phyloP scores from a whole-genome alignment of 352 stramenopile genomes.

The Elongisporangium undulatum region DNA sequence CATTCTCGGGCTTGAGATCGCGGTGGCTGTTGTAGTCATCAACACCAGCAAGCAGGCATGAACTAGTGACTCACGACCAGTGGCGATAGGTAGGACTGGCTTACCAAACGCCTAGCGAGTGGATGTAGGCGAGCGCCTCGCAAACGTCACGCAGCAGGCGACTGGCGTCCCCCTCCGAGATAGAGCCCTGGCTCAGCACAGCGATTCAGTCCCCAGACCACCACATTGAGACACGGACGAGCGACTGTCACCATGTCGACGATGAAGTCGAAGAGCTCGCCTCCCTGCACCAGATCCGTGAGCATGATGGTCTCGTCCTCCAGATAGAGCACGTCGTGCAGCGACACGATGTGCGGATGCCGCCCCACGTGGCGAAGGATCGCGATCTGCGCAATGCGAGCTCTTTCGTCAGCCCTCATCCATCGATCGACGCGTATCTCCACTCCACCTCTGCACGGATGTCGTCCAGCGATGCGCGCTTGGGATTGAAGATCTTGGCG shows the following conservation, averaged over 20 bases:
- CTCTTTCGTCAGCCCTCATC: not conserved
- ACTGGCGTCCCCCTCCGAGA: slow-evolving; percentile 70
- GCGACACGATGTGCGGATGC: slow-evolving; percentile 65
- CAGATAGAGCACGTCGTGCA: slow-evolving; percentile 60
- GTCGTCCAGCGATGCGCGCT: slow-evolving; percentile 41
- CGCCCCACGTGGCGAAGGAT: slow-evolving; percentile 50
- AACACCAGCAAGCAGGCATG: not conserved
- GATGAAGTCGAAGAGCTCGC: slow-evolving; percentile 81
- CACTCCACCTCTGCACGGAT: slow-evolving; percentile 52
- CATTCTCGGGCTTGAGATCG: slow-evolving; percentile 75
- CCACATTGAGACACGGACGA: not conserved
- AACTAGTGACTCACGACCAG: too few relatives aligned
- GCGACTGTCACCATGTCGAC: slow-evolving; percentile 40
- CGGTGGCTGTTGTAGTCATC: slow-evolving; percentile 59
- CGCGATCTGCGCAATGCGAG: slow-evolving; percentile 33
- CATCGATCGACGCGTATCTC: not conserved
- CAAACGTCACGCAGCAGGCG: slow-evolving; percentile 61
- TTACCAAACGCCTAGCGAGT: slow-evolving; percentile 61
- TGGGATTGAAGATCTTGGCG: slow-evolving; percentile 75
- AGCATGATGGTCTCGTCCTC: slow-evolving; percentile 77
- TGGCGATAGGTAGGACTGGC: slow-evolving; percentile 7
- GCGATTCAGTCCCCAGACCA: not conserved
- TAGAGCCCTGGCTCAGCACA: slow-evolving; percentile 40
- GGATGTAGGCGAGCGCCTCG: slow-evolving; percentile 57
- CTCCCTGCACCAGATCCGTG: slow-evolving; percentile 67